These are phyloP conservation scores for Vachellia pachyceras DNA, from an alignment of 306 rosid genomes.

Conservation along the genomic window DNA sequence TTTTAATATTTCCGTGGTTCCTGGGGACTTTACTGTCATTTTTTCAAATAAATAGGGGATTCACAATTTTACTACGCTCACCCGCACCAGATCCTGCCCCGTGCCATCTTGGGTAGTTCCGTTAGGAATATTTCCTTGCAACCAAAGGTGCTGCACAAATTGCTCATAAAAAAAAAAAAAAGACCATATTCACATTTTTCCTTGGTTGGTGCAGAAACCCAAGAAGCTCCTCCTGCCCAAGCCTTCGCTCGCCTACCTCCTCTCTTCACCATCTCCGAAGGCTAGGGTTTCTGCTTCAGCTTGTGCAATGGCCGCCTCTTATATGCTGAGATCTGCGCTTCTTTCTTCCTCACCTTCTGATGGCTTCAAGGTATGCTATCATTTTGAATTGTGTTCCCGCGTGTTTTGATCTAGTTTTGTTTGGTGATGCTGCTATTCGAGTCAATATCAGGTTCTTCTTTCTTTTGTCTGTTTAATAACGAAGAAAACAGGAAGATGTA, in stretches of 20 bases:
- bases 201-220: constrained; percentile 4
- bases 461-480: constrained; percentile 9
- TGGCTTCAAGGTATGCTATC: constrained; percentile 49
- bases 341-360: constrained; percentile 42
- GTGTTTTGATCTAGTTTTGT: background rate
- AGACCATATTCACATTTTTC: background rate
- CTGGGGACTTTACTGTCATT: too few relatives aligned
- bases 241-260: constrained; percentile 9
- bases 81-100: constrained; percentile 3
- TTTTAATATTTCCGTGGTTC: too few relatives aligned
- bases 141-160: background rate
- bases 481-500: constrained; percentile 19
- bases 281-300: constrained; percentile 46
- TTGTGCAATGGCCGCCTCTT: constrained; percentile 73
- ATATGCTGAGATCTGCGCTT: constrained; percentile 65
- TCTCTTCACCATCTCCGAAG: background rate
- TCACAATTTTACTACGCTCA: background rate
- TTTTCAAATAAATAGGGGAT: too few relatives aligned
- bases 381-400: background rate
- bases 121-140: background rate
- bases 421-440: background rate
- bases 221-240: background rate
- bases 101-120: background rate
- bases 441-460: background rate
- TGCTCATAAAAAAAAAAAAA: background rate